These are phyloP conservation scores for Entrophospora sp. DNA, from an alignment of 192 early-diverging fungal genomes.

Conservation along the genomic window DNA sequence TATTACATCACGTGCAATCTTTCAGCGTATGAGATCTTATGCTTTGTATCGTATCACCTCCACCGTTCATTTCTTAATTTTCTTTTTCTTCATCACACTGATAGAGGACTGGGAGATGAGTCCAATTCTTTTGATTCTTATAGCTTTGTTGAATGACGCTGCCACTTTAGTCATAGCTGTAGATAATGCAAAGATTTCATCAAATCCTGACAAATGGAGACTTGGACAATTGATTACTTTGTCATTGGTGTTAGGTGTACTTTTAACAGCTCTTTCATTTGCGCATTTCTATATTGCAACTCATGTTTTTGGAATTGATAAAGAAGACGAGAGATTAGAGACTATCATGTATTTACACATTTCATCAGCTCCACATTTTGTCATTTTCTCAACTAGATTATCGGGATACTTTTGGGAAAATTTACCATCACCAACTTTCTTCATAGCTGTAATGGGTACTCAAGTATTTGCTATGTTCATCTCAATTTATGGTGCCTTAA, in stretches of 20 bases:
- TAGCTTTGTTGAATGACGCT: conserved; percentile 87
- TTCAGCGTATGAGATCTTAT: conserved; percentile 92
- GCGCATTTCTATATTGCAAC: conserved; percentile 75
- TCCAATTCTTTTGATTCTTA: conserved; percentile 75
- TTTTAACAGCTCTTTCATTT: conserved; percentile 71
- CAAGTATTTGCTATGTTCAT: conserved; percentile 86
- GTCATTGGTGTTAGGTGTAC: conserved; percentile 65
- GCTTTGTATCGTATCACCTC: conserved; percentile 93
- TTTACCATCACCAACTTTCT: conserved; percentile 71
- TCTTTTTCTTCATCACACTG: conserved; percentile 88
- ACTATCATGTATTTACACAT: conserved; percentile 94
- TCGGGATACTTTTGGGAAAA: conserved; percentile 83
- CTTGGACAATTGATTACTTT: conserved; percentile 85
- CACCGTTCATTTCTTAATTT: conserved; percentile 90
- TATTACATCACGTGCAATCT: conserved; percentile 82
- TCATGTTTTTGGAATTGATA: conserved; percentile 50
- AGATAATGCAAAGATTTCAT: conserved; percentile 88
- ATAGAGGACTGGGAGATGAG: conserved; percentile 74
- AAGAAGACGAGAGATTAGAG: conserved; percentile 46
- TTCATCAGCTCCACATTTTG: conserved; percentile 85
- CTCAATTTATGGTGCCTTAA: conserved; percentile 62
- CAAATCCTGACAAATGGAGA: conserved; percentile 88
- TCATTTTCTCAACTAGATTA: conserved; percentile 88
- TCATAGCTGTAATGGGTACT: conserved; percentile 73
- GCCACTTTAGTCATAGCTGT: conserved; percentile 86